A percentile compares a stretch with the other conserved stretches of the same genome.
Conservation (phyloP, 116 monocot genomes). For the Thalassia testudinum region DNA sequence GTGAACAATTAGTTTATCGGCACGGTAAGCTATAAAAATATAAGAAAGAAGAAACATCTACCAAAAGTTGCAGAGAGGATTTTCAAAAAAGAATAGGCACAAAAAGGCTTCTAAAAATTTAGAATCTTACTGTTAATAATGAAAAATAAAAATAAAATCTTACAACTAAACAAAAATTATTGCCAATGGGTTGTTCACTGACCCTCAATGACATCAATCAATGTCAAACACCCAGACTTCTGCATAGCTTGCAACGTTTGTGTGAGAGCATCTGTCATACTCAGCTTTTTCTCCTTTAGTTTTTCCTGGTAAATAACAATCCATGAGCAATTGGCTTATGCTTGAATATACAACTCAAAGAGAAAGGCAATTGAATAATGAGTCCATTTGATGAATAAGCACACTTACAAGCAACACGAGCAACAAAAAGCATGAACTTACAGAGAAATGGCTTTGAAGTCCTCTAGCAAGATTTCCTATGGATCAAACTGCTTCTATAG, state of each 20-base stretch:
- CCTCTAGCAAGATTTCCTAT: slow-evolving; percentile 91
- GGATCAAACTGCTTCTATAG: slow-evolving; percentile 87
- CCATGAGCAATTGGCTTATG: neutral
- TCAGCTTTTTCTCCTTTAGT: slow-evolving; percentile 87
- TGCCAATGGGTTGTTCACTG: neutral
- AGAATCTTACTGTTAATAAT: too few relatives aligned
- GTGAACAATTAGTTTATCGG: too few relatives aligned
- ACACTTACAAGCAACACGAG: slow-evolving; percentile 76
- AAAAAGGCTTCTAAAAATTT: too few relatives aligned
- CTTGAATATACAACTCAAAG: neutral
- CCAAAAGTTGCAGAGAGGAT: too few relatives aligned
- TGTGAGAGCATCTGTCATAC: slow-evolving; percentile 55
- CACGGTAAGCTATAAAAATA: too few relatives aligned
- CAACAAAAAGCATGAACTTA: slow-evolving; percentile 67
- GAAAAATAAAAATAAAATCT: too few relatives aligned
- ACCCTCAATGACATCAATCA: slow-evolving; percentile 86
- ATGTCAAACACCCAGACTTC: slow-evolving; percentile 77
- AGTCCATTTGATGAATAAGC: neutral
- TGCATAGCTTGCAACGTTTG: slow-evolving; percentile 87
- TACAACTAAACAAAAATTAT: too few relatives aligned
- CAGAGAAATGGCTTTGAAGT: slow-evolving; percentile 78
- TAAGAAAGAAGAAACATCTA: too few relatives aligned
- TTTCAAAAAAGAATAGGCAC: too few relatives aligned
- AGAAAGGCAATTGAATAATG: neutral
- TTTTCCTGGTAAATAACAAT: slow-evolving; percentile 55